Conservation (phyloP, 176 grass and related monocot species). For the Oryza glaberrima region DNA sequence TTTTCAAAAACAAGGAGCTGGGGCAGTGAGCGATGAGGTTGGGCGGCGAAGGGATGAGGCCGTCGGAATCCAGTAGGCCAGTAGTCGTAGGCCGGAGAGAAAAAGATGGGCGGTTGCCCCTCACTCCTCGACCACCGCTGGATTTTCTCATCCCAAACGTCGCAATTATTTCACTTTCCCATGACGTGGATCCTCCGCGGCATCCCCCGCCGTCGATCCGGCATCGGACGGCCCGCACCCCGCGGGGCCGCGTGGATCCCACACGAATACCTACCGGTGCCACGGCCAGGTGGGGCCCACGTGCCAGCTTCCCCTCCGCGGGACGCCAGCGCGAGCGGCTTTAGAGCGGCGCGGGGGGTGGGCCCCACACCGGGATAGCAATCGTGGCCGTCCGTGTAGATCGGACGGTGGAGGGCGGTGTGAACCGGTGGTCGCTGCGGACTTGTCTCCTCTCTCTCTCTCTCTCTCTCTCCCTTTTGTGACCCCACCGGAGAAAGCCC, state of each 20-base stretch:
- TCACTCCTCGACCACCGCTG: not conserved
- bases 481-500: constrained; percentile 40
- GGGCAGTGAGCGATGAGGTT: not conserved
- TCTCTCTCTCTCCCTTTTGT: constrained; percentile 20
- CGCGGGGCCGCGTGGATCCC: not conserved
- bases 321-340: constrained; percentile 41
- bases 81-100: not conserved
- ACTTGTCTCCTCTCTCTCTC: not conserved
- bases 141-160: not conserved
- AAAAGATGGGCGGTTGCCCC: constrained; percentile 12
- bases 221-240: constrained; percentile 21
- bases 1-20: not conserved
- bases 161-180: constrained; percentile 26
- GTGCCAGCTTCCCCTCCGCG: constrained; percentile 31
- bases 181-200: constrained; percentile 11
- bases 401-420: constrained; percentile 9
- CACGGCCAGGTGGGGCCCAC: constrained; percentile 21
- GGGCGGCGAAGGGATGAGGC: not conserved
- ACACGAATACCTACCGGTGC: constrained; percentile 9
- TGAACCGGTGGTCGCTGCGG: constrained; percentile 28
- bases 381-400: not conserved
- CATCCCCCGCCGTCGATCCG: not conserved
- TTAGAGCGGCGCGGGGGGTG: constrained; percentile 30
- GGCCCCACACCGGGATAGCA: not conserved
- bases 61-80: not conserved